These are phyloP conservation scores for Yarrowia bubula DNA, from an alignment of 805 yeast species.

Conservation along the genomic window DNA sequence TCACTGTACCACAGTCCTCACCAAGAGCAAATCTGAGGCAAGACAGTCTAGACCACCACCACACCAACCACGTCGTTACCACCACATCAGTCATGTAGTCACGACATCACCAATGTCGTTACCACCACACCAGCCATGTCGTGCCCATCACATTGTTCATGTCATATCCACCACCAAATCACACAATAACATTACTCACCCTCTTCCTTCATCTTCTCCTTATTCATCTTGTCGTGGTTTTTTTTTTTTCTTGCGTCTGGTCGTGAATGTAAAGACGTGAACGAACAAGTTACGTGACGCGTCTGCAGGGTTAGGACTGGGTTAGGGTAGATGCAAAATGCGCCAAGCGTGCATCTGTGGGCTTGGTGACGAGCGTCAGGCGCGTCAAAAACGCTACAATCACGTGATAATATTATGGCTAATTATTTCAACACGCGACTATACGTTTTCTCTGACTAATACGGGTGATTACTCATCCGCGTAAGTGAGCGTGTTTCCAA, in stretches of 20 bases:
- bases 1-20: too few species aligned
- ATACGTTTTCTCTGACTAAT: too few species aligned
- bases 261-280: not conserved
- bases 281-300: not conserved
- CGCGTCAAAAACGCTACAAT: too few species aligned
- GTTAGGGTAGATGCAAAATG: not conserved
- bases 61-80: not conserved
- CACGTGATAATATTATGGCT: too few species aligned
- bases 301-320: not conserved
- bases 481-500: too few species aligned
- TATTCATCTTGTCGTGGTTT: not conserved
- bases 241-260: not conserved
- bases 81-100: not conserved
- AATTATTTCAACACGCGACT: too few species aligned
- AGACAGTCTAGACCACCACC: too few species aligned
- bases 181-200: not conserved
- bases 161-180: not conserved
- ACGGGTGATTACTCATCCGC: too few species aligned
- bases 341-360: not conserved
- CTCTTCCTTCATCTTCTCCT: constrained; percentile 18
- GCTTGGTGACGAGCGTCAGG: too few species aligned
- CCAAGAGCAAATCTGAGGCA: too few species aligned
- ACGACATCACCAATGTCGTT: too few species aligned
- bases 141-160: not conserved
- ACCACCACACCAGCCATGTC: not conserved